phyloP scores from a whole-genome alignment of 164 flowering plant species.

The Magnolia kwangsiensis region DNA sequence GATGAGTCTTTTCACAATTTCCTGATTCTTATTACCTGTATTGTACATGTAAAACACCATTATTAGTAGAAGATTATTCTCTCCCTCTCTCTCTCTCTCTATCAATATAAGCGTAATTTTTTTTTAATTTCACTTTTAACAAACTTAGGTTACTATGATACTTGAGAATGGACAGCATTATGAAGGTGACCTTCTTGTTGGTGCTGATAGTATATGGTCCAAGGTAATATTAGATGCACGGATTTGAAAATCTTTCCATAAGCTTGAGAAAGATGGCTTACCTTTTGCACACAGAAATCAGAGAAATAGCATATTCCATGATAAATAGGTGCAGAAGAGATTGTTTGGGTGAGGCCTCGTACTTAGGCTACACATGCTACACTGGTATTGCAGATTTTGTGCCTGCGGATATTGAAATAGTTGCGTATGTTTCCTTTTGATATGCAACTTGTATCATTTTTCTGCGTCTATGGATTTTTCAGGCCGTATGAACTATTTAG shows the following conservation, averaged over 20 bases:
- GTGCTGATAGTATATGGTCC: conserved; percentile 99
- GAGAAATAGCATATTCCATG: conserved; percentile 1
- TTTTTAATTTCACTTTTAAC: conserved; percentile 1
- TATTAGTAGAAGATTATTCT: not conserved
- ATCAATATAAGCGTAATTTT: not conserved
- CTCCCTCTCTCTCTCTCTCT: not conserved
- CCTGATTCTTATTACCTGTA: too few species aligned
- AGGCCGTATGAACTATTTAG: not conserved
- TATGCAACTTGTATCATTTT: not conserved
- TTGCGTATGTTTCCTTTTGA: conserved; percentile 58
- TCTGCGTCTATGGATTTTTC: not conserved
- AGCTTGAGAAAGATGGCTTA: not conserved
- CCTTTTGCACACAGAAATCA: not conserved
- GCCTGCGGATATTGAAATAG: conserved; percentile 85
- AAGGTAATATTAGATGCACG: conserved; percentile 47
- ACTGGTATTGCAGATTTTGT: conserved; percentile 96
- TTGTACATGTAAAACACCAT: not conserved
- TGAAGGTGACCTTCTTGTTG: conserved; percentile 91
- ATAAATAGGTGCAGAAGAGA: conserved; percentile 65
- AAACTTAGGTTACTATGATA: conserved; percentile 59
- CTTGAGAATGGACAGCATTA: conserved; percentile 78
- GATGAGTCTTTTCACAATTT: too few species aligned
- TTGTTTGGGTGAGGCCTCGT: conserved; percentile 82
- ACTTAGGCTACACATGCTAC: conserved; percentile 93
- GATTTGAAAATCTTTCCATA: not conserved